Evolutionary conservation across 768 basidiomycete genomes (phyloP).

Genomic region (Rubroboletus pulcherrimus): DNA sequence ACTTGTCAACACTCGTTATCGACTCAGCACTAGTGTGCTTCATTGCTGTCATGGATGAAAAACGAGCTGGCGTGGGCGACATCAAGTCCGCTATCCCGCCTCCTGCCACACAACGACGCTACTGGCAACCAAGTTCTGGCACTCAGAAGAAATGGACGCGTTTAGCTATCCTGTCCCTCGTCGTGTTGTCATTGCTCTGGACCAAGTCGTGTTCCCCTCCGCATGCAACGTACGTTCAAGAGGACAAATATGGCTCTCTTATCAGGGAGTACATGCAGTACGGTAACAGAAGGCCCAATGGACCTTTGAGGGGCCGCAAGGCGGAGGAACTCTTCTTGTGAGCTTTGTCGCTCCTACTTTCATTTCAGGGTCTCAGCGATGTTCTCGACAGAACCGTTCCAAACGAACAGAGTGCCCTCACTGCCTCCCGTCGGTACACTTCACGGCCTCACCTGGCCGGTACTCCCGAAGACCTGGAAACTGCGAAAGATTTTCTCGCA

Average conservation of each 20-base stretch:
- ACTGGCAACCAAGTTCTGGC: not conserved
- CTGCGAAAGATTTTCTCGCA: conserved; percentile 52
- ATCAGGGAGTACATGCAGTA: conserved; percentile 17
- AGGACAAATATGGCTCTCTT: conserved; percentile 13
- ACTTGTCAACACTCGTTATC: no score
- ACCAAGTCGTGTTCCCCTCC: not conserved
- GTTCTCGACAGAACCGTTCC: conserved; percentile 43
- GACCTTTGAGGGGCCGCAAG: conserved; percentile 30
- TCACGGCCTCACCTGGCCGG: conserved; percentile 62
- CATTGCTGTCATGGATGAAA: conserved; percentile 18
- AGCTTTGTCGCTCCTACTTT: conserved; percentile 12
- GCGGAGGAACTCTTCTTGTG: conserved; percentile 47
- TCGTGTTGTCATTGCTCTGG: conserved; percentile 17
- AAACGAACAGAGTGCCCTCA: conserved; percentile 44
- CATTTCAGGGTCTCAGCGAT: not conserved
- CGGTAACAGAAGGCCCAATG: conserved; percentile 8
- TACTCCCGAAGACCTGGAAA: conserved; percentile 49
- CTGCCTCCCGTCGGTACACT: conserved; percentile 50
- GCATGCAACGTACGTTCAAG: conserved; percentile 4
- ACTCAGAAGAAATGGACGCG: conserved; percentile 14
- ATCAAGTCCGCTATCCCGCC: conserved; percentile 15
- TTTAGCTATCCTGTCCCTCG: conserved; percentile 8
- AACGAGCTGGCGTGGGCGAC: not conserved
- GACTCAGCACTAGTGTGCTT: no score
- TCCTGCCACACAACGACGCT: conserved; percentile 14